Base-by-base conservation (phyloP, 2,329 filamentous ascomycete genomes). In the Stagonosporopsis tanaceti region DNA sequence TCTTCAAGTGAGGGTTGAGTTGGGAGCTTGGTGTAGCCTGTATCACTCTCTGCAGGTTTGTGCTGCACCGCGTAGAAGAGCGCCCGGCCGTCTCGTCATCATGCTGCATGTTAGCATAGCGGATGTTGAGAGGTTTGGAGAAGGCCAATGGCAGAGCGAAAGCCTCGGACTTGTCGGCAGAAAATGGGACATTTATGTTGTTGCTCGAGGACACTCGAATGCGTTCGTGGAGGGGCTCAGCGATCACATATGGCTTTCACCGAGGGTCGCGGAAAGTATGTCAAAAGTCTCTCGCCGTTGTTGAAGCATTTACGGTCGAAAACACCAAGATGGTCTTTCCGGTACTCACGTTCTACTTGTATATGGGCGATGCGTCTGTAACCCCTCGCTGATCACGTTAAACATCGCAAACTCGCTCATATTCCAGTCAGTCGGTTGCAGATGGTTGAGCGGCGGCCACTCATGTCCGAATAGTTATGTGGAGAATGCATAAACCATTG, bases 361-460 rank as follows among this genome's bases (percentile, higher is more conserved):
- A 48, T 22, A 24, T 37, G 40, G 15, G 39, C 22, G n/a, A 25
- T 32, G 46, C 40, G 35, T 27, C 22, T 52, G 35, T 42, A 53
- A 47, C 38, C 56, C 61, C 40, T 52, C 37, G 37, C 44, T 56
- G 50, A 59, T 56, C 52, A 50, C 48, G 50, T 37, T 55, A 66
- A 67, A 30, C 57, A 50, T 61, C 63, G 60, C 66, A 67, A 67
- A 67, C 54, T 64, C 46, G 39, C 64, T 68, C 66, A 68, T 34
- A 42, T 41, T 44, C 61, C 61, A 55, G 25, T 40, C 44, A 11
- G 20, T 7, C 39, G 48, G 34, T 11, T 39, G 37, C 27, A 56
- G 35, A 50, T 20, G 37, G 37, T 7, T 4, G 35, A 17, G 17
- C 20, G 37, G 37, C 32, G n/a, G 12, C 17, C 37, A 22, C 37